Evolutionary conservation across 352 stramenopile genomes (phyloP).

Genomic region (Globisporangium rhizosaccharum): DNA sequence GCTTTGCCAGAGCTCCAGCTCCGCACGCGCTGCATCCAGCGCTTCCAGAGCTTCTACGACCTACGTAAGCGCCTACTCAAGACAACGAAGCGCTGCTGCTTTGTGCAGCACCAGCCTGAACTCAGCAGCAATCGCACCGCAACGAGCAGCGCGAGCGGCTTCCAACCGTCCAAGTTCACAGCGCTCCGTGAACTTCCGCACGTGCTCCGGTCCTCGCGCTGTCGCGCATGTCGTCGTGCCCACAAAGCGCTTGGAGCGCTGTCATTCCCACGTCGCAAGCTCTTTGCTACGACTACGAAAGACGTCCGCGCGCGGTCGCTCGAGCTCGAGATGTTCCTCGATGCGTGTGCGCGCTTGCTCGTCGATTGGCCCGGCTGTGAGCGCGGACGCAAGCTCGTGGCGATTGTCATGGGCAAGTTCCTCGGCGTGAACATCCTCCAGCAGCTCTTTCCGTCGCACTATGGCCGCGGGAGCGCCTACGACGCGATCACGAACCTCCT

Average conservation of each 20-base stretch:
- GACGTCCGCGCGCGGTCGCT: constrained; percentile 42
- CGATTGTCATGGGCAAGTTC: constrained; percentile 42
- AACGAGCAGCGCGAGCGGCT: constrained; percentile 3
- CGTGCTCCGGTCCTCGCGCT: constrained; percentile 21
- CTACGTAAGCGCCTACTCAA: constrained; percentile 47
- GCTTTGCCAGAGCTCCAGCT: constrained; percentile 35
- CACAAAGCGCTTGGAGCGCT: constrained; percentile 30
- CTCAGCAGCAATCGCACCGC: constrained; percentile 3
- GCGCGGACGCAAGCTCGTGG: constrained; percentile 39
- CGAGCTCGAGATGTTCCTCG: constrained; percentile 48
- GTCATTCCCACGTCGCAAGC: constrained; percentile 45
- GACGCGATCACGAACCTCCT: background rate
- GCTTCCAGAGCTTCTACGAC: constrained; percentile 50
- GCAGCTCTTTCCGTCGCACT: constrained; percentile 12
- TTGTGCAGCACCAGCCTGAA: constrained; percentile 11
- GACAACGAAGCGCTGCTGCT: constrained; percentile 33
- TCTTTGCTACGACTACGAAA: constrained; percentile 39
- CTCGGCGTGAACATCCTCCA: constrained; percentile 40
- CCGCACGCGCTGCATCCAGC: constrained; percentile 40
- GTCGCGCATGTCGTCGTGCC: constrained; percentile 28
- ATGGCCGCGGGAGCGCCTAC: constrained; percentile 1
- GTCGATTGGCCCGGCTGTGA: constrained; percentile 41
- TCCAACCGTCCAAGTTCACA: constrained; percentile 11
- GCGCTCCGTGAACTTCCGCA: constrained; percentile 16
- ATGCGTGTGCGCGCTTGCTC: constrained; percentile 28